A percentile compares a stretch with the other conserved stretches of the same genome.
These are phyloP conservation scores for Wickerhamiella vanderwaltii DNA, from an alignment of 805 yeast genomes.

Conservation along the genomic window DNA sequence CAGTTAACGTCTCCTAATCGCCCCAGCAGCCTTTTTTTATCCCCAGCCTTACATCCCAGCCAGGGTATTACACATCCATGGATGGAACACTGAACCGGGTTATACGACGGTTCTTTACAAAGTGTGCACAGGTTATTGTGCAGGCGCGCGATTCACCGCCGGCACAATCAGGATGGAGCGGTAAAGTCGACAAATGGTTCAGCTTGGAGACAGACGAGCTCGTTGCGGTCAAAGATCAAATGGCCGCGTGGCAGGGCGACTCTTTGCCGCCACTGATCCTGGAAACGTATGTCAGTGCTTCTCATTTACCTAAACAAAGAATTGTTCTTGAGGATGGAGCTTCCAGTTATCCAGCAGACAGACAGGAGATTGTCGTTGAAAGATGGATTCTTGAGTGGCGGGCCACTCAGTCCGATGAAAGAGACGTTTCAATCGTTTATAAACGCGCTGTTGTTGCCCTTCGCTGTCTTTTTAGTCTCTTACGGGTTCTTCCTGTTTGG, in stretches of 20 bases:
- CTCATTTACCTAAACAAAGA: constrained; percentile 45
- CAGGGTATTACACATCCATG: constrained; percentile 1
- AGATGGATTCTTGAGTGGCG: constrained; percentile 87
- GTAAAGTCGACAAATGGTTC: constrained; percentile 28
- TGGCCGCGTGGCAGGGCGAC: constrained; percentile 46
- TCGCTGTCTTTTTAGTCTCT: constrained; percentile 56
- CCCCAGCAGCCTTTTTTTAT: too few species aligned
- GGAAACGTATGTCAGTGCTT: constrained; percentile 66
- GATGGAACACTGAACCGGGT: constrained; percentile 22
- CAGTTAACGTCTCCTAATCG: too few species aligned
- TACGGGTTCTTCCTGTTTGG: constrained; percentile 61
- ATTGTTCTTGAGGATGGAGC: constrained; percentile 48
- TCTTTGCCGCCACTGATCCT: constrained; percentile 63
- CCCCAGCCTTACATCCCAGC: too few species aligned
- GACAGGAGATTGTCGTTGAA: constrained; percentile 81
- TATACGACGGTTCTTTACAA: constrained; percentile 31
- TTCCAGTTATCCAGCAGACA: constrained; percentile 40
- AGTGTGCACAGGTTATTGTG: constrained; percentile 30
- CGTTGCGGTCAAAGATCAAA: constrained; percentile 39
- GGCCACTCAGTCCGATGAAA: constrained; percentile 21
- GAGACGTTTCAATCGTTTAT: constrained; percentile 55
- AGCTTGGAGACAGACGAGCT: constrained; percentile 32
- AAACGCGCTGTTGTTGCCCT: constrained; percentile 64
- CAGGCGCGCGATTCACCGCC: constrained; percentile 17
- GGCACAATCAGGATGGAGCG: constrained; percentile 18